Conservation (phyloP, 139 green algal species). For the Limnomonas spitsbergensis region DNA sequence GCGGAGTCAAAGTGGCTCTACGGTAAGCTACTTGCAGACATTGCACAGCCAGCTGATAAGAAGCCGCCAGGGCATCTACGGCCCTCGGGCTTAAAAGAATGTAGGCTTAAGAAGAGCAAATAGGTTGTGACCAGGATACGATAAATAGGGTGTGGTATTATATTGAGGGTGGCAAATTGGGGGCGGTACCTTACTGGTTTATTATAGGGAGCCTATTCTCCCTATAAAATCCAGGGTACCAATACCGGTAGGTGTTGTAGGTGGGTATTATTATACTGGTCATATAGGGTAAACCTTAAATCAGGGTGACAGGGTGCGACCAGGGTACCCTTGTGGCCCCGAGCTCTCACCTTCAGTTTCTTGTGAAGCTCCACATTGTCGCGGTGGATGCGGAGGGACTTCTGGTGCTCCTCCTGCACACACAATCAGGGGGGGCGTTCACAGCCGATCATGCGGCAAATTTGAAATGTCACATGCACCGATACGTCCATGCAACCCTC, state of each 20-base stretch:
- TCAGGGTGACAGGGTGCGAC: not conserved
- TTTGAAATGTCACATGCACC: not conserved
- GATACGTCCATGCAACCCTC: not conserved
- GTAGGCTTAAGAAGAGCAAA: too few relatives aligned
- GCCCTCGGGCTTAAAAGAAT: too few relatives aligned
- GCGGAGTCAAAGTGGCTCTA: too few relatives aligned
- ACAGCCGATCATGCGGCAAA: not conserved
- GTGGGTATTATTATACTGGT: not conserved
- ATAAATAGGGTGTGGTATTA: not conserved
- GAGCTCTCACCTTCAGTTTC: not conserved
- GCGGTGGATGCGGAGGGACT: not conserved
- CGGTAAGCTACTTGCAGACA: too few relatives aligned
- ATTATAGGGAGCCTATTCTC: not conserved
- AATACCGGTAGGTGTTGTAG: not conserved
- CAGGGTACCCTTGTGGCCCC: not conserved
- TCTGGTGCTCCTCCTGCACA: constrained; percentile 3
- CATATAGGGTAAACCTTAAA: not conserved
- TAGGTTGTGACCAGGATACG: not conserved
- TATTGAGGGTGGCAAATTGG: too few relatives aligned
- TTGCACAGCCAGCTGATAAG: too few relatives aligned
- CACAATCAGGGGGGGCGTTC: not conserved
- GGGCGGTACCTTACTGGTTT: not conserved
- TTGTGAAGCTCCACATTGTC: constrained; percentile 1
- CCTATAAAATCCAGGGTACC: too few relatives aligned
- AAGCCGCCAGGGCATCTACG: too few relatives aligned